A percentile compares a stretch with the other conserved stretches of the same genome.
Evolutionary conservation across 2,329 filamentous ascomycete species (phyloP).

Genomic region (Aspergillus nomiae): DNA sequence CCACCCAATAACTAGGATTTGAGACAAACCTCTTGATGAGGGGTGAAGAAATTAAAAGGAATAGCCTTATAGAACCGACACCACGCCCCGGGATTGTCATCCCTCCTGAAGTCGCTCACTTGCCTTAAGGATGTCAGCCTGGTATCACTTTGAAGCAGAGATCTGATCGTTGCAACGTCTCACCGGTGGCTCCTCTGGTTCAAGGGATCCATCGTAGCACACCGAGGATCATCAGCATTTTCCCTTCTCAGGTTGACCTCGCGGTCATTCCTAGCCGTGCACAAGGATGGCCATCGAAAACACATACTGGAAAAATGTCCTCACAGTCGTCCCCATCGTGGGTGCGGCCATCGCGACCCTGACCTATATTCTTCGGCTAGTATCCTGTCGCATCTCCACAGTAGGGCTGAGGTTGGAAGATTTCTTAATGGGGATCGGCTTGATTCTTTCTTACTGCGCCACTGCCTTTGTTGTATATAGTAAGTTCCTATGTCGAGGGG

Average conservation of each 20-base stretch:
- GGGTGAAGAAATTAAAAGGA: neutral
- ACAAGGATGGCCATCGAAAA: slow-evolving; percentile 10
- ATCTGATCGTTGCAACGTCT: neutral
- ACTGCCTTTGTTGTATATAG: slow-evolving; percentile 14
- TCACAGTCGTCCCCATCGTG: slow-evolving; percentile 14
- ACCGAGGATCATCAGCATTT: neutral
- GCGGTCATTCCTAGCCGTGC: neutral
- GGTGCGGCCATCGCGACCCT: slow-evolving; percentile 12
- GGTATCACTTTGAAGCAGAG: neutral
- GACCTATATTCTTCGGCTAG: slow-evolving; percentile 11
- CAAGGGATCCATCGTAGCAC: neutral
- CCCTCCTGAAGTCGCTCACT: neutral
- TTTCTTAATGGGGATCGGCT: slow-evolving; percentile 13
- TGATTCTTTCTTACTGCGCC: slow-evolving; percentile 15
- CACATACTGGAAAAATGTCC: slow-evolving; percentile 16
- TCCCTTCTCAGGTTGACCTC: neutral
- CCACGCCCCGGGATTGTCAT: neutral
- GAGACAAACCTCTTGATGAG: neutral
- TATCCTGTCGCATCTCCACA: slow-evolving; percentile 6
- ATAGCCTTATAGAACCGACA: too few species aligned
- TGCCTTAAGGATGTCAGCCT: neutral
- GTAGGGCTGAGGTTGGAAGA: slow-evolving; percentile 11
- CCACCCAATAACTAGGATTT: neutral
- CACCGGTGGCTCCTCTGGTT: neutral
- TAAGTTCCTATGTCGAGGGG: neutral